phyloP scores from a whole-genome alignment of 2,329 filamentous ascomycete genomes.

The Claviceps sp. region DNA sequence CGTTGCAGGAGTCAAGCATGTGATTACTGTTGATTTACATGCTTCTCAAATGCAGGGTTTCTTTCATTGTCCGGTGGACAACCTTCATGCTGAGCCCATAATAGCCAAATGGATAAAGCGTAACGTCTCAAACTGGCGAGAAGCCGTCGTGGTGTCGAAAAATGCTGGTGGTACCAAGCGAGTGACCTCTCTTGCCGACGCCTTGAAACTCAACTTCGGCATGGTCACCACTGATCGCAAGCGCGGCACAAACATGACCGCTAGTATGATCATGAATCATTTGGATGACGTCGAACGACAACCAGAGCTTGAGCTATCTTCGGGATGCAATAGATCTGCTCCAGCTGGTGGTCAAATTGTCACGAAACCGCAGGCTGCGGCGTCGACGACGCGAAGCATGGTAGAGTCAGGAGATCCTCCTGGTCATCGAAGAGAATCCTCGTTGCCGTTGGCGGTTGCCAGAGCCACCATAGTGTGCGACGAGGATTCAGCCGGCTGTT shows the following conservation, averaged over 20 bases:
- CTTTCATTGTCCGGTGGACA: conserved; percentile 95
- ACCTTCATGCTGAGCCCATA: conserved; percentile 88
- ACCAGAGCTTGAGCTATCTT: conserved; percentile 24
- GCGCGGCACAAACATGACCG: conserved; percentile 56
- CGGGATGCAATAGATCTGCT: conserved; percentile 10
- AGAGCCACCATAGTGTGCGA: conserved; percentile 7
- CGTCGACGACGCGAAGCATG: conserved; percentile 9
- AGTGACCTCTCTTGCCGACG: conserved; percentile 90
- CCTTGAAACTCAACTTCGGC: conserved; percentile 92
- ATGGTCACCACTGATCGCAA: conserved; percentile 81
- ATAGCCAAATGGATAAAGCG: conserved; percentile 90
- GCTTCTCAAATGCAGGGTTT: conserved; percentile 99
- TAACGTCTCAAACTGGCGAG: conserved; percentile 76
- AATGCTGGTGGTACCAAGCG: conserved; percentile 95
- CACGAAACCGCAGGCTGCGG: conserved; percentile 10
- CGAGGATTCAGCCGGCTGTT: conserved; percentile 11
- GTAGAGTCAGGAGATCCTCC: conserved; percentile 33
- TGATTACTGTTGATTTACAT: conserved; percentile 94
- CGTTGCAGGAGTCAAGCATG: conserved; percentile 90
- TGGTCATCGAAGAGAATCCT: conserved; percentile 14
- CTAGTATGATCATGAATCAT: conserved; percentile 64
- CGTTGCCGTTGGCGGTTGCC: conserved; percentile 6
- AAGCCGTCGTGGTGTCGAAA: conserved; percentile 94
- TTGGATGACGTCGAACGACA: conserved; percentile 46
- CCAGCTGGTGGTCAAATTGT: conserved; percentile 10